phyloP scores from a whole-genome alignment of 2,329 filamentous ascomycete genomes.

The Juglanconis oblonga region DNA sequence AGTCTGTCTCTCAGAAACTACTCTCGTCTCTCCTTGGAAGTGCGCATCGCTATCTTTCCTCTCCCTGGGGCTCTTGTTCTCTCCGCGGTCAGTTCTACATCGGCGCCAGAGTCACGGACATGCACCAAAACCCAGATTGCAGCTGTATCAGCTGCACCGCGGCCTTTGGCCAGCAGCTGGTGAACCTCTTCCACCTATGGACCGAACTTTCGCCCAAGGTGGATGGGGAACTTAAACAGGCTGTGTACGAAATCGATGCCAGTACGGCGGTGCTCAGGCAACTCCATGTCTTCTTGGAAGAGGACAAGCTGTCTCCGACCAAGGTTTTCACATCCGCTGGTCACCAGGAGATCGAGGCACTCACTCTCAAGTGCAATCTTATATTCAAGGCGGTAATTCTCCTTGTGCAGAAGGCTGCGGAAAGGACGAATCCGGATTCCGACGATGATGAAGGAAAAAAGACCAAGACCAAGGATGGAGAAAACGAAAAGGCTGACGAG shows the following conservation, averaged over 20 bases:
- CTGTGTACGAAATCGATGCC: neutral
- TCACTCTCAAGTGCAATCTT: constrained; percentile 9
- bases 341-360: neutral
- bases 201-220: neutral
- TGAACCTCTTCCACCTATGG: neutral
- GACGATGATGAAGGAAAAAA: neutral
- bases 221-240: neutral
- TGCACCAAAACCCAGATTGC: neutral
- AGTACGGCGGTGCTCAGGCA: neutral
- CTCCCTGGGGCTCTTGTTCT: neutral
- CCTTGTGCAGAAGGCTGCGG: neutral
- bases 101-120: neutral
- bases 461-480: neutral
- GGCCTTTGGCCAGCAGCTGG: constrained; percentile 14
- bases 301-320: no score
- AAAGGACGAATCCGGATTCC: neutral
- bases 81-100: no score
- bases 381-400: constrained; percentile 10
- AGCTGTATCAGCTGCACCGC: constrained; percentile 2
- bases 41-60: no score
- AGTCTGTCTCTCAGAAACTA: neutral
- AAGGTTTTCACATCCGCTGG: neutral
- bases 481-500: neutral
- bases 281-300: neutral
- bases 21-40: no score